Evolutionary conservation across 768 basidiomycete genomes (phyloP), one percentile per base, ranked within the genome.

Genomic region (Serendipita sp.): DNA sequence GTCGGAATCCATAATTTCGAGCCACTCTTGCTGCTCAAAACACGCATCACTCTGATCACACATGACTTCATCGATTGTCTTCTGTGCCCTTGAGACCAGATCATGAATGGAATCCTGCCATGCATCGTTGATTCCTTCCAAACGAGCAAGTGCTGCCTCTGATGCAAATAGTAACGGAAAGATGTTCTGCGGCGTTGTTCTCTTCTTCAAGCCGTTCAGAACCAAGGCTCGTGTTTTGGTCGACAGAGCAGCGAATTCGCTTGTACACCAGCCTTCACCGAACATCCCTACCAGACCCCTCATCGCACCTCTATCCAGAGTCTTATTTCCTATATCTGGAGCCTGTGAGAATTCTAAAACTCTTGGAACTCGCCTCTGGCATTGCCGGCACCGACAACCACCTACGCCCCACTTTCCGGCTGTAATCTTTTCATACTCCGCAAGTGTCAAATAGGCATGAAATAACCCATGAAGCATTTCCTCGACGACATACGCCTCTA

Each of bases 401-500:
- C 86, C 87, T 0, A 83, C 83, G 32, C 88, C 89, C 89, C 89
- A 92, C 67, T 83, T 82, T 41, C 88, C 83, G 0, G 78, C 80
- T 0, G 87, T 89, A 68, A 88, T 78, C 11, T 78, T 76, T 68
- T 91, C 89, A 71, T 91, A 91, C 67, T 85, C 84, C n/a, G 80
- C 74, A 70, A 91, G 90, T 32, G 86, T 81, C 52, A 89, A 79
- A 70, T 86, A 88, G 1, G 89, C 86, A 70, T 89, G 89, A 74
- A 87, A 91, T 46, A 94, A 83, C 1, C 92, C 91, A 70, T 94
- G 92, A 69, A 86, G 80, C 82, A 94, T 90, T 73, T 96, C 92
- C 68, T 88, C 82, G 18, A 86, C 82, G 70, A 97, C 83, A 66
- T 89, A 82, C 0, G 88, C 85, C 69, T 91, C 88, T 47, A 88